Percentiles rank a stretch among this genome's conserved stretches.
Evolutionary conservation across 169 alveolate genomes (phyloP).

Genomic region (Babesia divergens): DNA sequence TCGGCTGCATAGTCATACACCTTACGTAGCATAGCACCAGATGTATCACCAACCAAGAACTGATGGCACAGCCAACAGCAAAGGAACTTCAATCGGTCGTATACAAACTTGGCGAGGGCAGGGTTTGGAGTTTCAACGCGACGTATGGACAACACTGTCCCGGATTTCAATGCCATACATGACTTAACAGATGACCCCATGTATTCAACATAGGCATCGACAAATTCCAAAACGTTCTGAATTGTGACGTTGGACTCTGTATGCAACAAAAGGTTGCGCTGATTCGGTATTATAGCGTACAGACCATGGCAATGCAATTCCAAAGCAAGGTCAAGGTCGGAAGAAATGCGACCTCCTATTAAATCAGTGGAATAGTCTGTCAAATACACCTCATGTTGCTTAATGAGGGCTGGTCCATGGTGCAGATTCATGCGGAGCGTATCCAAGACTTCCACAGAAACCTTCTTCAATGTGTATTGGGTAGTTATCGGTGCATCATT

Average conservation of each 20-base stretch:
- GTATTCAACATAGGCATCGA: background rate
- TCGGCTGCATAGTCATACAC: slow-evolving; percentile 28
- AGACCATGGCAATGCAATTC: slow-evolving; percentile 20
- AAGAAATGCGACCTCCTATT: background rate
- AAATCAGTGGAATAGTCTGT: background rate
- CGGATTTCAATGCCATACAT: background rate
- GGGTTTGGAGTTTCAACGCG: background rate
- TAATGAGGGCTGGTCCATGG: background rate
- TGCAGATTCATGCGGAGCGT: background rate
- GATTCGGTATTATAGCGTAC: background rate
- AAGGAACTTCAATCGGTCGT: slow-evolving; percentile 2
- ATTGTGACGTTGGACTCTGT: background rate
- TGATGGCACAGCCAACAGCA: slow-evolving; percentile 39
- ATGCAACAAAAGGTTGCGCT: background rate
- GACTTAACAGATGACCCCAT: background rate
- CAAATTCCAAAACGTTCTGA: background rate
- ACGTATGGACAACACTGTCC: background rate
- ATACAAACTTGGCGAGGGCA: background rate
- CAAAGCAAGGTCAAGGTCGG: background rate
- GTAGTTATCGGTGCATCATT: background rate
- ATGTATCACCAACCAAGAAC: background rate
- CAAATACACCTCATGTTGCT: background rate
- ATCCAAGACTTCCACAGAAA: background rate
- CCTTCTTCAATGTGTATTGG: background rate
- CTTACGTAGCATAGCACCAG: background rate